Evolutionary conservation across 2,329 filamentous ascomycete genomes (phyloP), one percentile per base, ranked within the genome.

Genomic region (Xylaria sp.): DNA sequence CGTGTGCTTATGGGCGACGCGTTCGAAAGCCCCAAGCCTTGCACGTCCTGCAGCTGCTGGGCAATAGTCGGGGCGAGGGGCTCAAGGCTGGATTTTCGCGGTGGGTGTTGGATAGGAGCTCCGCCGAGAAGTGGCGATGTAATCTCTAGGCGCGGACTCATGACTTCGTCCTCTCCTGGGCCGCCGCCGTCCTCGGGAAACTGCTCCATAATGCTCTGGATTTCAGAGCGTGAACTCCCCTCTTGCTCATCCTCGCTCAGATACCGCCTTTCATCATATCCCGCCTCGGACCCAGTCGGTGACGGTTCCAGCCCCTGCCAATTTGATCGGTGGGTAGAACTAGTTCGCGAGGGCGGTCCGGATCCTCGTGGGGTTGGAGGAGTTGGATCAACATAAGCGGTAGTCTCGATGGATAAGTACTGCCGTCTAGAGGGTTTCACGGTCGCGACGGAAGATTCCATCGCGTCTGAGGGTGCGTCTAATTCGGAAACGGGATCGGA

Each of bases 201-300:
- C 73, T 97, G 94, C 59, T 91, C 91, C 91, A 99, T 97, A 70
- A 99, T 97, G 69, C 84, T 96, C 73, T 97, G 91, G 56, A 99
- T 97, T 75, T 99, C 94, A 5, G 88, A 87, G 54, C 85, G 84
- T 1, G 90, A 91, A 47, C 85, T 85, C 46, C 83, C 83, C 44
- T 92, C 86, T 19, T 84, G 82, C 50, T 85, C 81, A 65, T 86
- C 85, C 66, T 87, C 85, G 63, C 80, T 86, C 34, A 77, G 62
- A 49, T 79, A 80, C 54, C 74, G 74, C 62, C 78, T 82, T 46
- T 86, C 84, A 47, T 88, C 84, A 58, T 82, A 80, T 6, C 73
- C 80, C 24, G 75, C 76, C 63, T 83, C 79, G 24, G 82, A 83
- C 53, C 78, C 74, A 1, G 80, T 79, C 4, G 82, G 83, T 5